These are phyloP conservation scores for Termitomyces bulborhizus DNA, from an alignment of 768 basidiomycete species.

Conservation along the genomic window DNA sequence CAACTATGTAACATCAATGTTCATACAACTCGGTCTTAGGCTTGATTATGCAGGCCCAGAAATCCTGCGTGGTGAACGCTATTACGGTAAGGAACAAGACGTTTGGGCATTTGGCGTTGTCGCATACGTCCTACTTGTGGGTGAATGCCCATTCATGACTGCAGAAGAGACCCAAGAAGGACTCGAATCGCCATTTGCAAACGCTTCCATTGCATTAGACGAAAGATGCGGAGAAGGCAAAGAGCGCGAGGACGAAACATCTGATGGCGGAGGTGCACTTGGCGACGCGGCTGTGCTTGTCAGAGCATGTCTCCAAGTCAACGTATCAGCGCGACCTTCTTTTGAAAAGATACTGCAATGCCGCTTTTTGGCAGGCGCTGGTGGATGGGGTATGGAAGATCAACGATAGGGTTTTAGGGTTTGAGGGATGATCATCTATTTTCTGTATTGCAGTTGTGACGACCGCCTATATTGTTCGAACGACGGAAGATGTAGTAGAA, in stretches of 20 bases:
- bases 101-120: constrained; percentile 99
- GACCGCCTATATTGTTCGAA: neutral
- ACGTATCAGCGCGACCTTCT: constrained; percentile 70
- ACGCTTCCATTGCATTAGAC: constrained; percentile 69
- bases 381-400: constrained; percentile 58
- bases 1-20: no score
- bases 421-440: constrained; percentile 5
- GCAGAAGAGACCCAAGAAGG: constrained; percentile 89
- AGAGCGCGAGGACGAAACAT: constrained; percentile 67
- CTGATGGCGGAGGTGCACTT: constrained; percentile 77
- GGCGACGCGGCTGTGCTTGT: constrained; percentile 85
- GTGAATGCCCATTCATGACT: constrained; percentile 89
- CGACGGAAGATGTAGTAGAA: constrained; percentile 2
- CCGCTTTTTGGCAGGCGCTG: constrained; percentile 72
- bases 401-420: constrained; percentile 12
- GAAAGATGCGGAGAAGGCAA: constrained; percentile 75
- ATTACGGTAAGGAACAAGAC: constrained; percentile 95
- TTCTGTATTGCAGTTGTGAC: constrained; percentile 6
- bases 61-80: constrained; percentile 90
- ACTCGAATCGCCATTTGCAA: constrained; percentile 67
- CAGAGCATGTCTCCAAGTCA: constrained; percentile 77
- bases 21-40: constrained; percentile 29
- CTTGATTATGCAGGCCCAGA: constrained; percentile 96
- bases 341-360: constrained; percentile 79
- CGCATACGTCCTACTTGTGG: constrained; percentile 87